Evolutionary conservation across 2,329 filamentous ascomycete genomes (phyloP), one percentile per base, ranked within the genome.

Genomic region (Alternaria atra): DNA sequence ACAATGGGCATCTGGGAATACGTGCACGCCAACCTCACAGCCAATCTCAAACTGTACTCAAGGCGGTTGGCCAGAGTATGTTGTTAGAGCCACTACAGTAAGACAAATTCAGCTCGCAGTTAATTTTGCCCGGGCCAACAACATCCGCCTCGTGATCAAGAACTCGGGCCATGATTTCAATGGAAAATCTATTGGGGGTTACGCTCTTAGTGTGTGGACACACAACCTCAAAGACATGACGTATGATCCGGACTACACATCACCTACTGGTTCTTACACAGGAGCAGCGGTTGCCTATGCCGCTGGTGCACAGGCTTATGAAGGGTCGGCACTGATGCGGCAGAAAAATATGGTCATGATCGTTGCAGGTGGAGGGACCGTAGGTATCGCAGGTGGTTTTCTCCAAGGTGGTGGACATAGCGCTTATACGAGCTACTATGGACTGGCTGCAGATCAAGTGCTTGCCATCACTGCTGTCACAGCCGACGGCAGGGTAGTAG

Each of bases 331-430:
- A 17, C 78, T 79, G 12, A 84, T 83, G 9, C 66, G 81, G 8
- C 64, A 73, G 5, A 63, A 80, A 20, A 82, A 82, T 1, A 77
- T 84, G 42, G 82, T 77, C 0, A 79, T 86, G 0, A 79, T 87
- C 2, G 82, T 82, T 12, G 86, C 86, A 3, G 83, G 85, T n/a
- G 85, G 85, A 68, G 37, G 55, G 44, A 83, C 80, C 2, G 84
- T 88, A 13, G 85, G 85, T 12, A 76, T 84, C 69, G 80, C 65
- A 70, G 71, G 72, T 2, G 63, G 39, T n/a, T 70, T 27, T 52
- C 63, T 20, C 62, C 71, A 17, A 63, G 70, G 15, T 64, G 65
- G 13, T 46, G 68, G 5, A 84, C 81, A 3, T 9, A 85, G 85
- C 20, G 76, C 83, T 66, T 80, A 60, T 43, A 72, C 70, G 15